Conservation (phyloP, 225 moss, liverwort and hornwort species). For the Antitrichia curtipendula region DNA sequence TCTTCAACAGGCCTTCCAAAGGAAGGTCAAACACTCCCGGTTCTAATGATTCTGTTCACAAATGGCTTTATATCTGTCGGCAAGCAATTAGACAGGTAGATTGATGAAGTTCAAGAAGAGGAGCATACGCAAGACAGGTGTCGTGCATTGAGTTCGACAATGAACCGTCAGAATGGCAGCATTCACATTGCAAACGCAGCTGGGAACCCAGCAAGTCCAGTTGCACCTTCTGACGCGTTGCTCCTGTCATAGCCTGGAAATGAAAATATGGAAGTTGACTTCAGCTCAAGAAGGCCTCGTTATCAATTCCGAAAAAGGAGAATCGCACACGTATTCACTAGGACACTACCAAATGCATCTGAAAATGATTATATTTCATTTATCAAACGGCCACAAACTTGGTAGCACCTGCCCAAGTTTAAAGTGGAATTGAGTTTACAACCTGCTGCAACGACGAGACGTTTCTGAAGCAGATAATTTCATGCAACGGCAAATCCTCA, state of each 20-base stretch:
- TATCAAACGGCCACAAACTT: background rate
- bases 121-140: constrained; percentile 67
- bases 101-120: background rate
- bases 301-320: background rate
- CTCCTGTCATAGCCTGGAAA: constrained; percentile 61
- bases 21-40: background rate
- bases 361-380: background rate
- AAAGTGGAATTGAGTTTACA: background rate
- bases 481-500: constrained; percentile 58
- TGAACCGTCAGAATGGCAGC: constrained; percentile 58
- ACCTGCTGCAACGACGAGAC: constrained; percentile 62
- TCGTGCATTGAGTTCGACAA: constrained; percentile 71
- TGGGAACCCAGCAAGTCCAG: constrained; percentile 69
- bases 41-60: background rate
- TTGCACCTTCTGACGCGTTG: constrained; percentile 73
- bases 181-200: constrained; percentile 66
- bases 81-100: background rate
- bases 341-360: background rate
- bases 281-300: background rate
- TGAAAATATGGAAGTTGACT: background rate
- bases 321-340: background rate
- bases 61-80: background rate
- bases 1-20: background rate
- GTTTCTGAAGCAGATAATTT: constrained; percentile 72
- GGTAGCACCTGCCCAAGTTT: background rate